A percentile compares a stretch with the other conserved stretches of the same genome.
phyloP scores from a whole-genome alignment of 306 rosid species.

The Acacia confusa region DNA sequence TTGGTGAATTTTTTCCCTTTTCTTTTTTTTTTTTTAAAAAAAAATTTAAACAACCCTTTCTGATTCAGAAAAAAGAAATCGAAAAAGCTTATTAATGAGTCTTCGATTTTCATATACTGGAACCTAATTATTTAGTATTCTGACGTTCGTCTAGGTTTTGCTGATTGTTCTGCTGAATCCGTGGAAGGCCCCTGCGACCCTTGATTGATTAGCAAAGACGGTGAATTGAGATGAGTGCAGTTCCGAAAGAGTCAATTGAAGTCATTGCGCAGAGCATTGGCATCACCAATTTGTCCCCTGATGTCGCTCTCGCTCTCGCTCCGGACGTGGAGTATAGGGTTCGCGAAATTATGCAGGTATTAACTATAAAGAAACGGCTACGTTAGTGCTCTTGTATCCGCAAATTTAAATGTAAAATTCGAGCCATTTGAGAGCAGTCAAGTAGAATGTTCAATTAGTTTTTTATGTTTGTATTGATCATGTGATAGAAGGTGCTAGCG shows the following conservation, averaged over 20 bases:
- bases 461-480: neutral
- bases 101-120: neutral
- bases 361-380: slow-evolving; percentile 6
- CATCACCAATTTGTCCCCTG: slow-evolving; percentile 70
- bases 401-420: neutral
- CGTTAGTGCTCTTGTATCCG: neutral
- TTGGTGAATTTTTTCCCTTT: too few species aligned
- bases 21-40: too few species aligned
- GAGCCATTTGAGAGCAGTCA: neutral
- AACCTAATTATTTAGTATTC: neutral
- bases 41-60: too few species aligned
- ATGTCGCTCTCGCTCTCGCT: slow-evolving; percentile 75
- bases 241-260: slow-evolving; percentile 90
- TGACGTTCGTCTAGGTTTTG: neutral
- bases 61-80: neutral
- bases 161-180: neutral
- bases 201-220: neutral
- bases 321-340: slow-evolving; percentile 92
- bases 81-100: neutral
- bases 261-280: slow-evolving; percentile 89
- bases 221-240: slow-evolving; percentile 53
- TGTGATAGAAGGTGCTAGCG: neutral
- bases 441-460: neutral
- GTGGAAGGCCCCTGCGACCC: neutral
- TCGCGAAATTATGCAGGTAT: slow-evolving; percentile 95